Base-by-base conservation (phyloP, 2,329 filamentous ascomycete species). In the Escovopsis weberi region DNA sequence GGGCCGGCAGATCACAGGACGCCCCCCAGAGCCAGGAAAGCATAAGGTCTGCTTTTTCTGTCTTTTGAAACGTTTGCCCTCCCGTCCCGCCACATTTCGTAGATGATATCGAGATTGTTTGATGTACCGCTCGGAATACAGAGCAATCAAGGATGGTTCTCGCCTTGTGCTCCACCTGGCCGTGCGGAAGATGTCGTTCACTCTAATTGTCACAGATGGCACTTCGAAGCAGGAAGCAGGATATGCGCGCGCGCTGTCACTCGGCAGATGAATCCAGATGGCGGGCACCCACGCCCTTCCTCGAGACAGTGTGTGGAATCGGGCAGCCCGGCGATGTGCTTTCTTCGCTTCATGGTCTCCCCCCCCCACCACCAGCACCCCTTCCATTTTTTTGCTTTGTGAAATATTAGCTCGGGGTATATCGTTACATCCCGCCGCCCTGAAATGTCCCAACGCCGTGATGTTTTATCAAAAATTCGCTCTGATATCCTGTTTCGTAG, bases 141-240 rank as follows among this genome's bases (percentile, higher is more conserved):
- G 74, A 80, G 75, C 71, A 68, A 65, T 70, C 76, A 81, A 81
- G 77, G 77, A 81, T 75, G 65, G 66, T 59, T 77, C 77, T 80
- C 75, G 74, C 77, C 77, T 81, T 81, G 76, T 74, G 75, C 77
- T 81, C 76, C 77, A 81, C 77, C 77, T 75, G 70, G 75, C 75
- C 75, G 74, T 77, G 77, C 77, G 77, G 74, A 74, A 55, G 12
- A 6, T 7, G 26, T 40, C 33, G 32, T 33, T 44, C 46, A 46
- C 41, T 15, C 15, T 15, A 15, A 15, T 15, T 23, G 26, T 38
- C 12, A 28, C 7, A 19, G 23, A 23, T 23, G 23, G 23, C 23
- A 23, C 23, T 23, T 23, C 23, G 28, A 9, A 32, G 28, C 8
- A 32, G 28, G 28, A 30, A 30, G 10, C 28, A 30, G 6, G 6